phyloP scores from a whole-genome alignment of 768 basidiomycete species.

The Naganishia vaughanmartiniae region DNA sequence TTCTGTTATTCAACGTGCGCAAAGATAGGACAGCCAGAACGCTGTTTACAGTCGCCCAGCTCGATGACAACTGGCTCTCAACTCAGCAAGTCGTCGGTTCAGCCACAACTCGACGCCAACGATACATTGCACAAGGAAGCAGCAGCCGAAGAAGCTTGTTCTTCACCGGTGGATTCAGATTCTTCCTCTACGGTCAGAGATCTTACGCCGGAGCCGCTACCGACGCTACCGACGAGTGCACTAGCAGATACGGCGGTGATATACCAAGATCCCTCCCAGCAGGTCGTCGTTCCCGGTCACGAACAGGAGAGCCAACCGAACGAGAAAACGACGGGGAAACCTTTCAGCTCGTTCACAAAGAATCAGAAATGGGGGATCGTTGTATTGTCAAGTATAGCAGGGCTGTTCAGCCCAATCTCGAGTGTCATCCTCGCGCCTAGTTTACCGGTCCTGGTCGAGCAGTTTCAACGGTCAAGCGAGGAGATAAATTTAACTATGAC shows the following conservation, averaged over 20 bases:
- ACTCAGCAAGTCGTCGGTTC: not conserved
- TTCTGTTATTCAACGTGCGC: no score
- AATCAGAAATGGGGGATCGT: constrained; percentile 35
- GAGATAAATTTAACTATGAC: constrained; percentile 78
- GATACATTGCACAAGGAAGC: not conserved
- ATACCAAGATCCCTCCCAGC: not conserved
- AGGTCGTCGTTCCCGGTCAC: not conserved
- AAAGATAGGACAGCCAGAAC: no score
- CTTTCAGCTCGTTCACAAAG: constrained; percentile 28
- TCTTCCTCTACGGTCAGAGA: constrained; percentile 7
- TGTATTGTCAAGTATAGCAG: constrained; percentile 38
- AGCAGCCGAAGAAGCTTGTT: not conserved
- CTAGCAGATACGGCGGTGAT: not conserved
- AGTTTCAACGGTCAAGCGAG: constrained; percentile 66
- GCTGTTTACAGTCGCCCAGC: not conserved
- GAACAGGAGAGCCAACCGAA: not conserved
- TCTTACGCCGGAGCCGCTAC: constrained; percentile 2
- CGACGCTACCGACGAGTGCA: not conserved
- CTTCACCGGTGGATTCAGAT: constrained; percentile 2
- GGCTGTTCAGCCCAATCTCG: constrained; percentile 59
- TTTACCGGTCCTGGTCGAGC: constrained; percentile 65
- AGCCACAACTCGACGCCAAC: not conserved
- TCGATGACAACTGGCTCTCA: not conserved
- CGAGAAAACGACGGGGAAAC: not conserved
- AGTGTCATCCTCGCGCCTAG: constrained; percentile 77